A percentile compares a stretch with the other conserved stretches of the same genome.
Conservation (phyloP, 164 flowering plant genomes). For the grape (Vitis vinifera) region ASM3070453v1 NC_081814.1:5517501-5518000, state of each 20-base stretch:
- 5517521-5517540: not conserved
- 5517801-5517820: slow-evolving; percentile 97
- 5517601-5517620: not conserved
- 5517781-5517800: slow-evolving; percentile 93
- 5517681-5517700: not conserved
- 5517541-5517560: not conserved
- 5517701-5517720: not conserved
- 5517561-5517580: too few species aligned
- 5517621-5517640: not conserved
- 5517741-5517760: slow-evolving; percentile 72
- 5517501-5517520: slow-evolving; percentile 31
- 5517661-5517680: not conserved
- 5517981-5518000: not conserved
- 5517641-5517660: not conserved
- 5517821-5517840: slow-evolving; percentile 99
- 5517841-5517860: slow-evolving; percentile 68
- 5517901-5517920: slow-evolving; percentile 65
- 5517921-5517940: slow-evolving; percentile 50
- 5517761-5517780: slow-evolving; percentile 94
- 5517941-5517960: slow-evolving; percentile 78
- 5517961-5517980: slow-evolving; percentile 91
- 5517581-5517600: not conserved
- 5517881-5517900: slow-evolving; percentile 70
- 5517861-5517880: slow-evolving; percentile 57
- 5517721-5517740: not conserved